Conservation (phyloP, 345 rosid genomes). For the Citrus sinensis region DNA sequence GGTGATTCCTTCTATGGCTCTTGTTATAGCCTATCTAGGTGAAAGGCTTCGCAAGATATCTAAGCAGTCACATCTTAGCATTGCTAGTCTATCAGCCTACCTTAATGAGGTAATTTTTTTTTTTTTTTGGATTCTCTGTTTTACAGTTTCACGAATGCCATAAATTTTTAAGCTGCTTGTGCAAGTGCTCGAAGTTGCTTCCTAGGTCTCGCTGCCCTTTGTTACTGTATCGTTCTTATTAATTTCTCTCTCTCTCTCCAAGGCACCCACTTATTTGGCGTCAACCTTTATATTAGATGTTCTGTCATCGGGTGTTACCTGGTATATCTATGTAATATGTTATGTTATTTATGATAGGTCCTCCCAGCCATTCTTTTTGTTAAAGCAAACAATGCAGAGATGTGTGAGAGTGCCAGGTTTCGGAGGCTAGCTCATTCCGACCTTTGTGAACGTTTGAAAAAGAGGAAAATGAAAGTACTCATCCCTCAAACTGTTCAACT, state of each 20-base stretch:
- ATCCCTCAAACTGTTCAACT: constrained; percentile 80
- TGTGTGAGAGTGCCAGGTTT: constrained; percentile 68
- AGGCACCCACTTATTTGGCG: not conserved
- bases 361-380: constrained; percentile 86
- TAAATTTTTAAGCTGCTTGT: not conserved
- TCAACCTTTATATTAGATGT: not conserved
- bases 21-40: constrained; percentile 70
- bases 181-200: not conserved
- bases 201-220: not conserved
- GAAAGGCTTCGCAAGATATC: constrained; percentile 75
- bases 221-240: not conserved
- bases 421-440: constrained; percentile 67
- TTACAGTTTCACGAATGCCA: not conserved
- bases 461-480: constrained; percentile 91
- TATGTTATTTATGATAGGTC: constrained; percentile 39
- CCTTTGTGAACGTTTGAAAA: constrained; percentile 51
- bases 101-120: constrained; percentile 66
- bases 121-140: not conserved
- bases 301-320: constrained; percentile 1
- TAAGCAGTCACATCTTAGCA: constrained; percentile 59
- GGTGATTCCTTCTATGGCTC: constrained; percentile 76
- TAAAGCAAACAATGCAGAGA: constrained; percentile 89
- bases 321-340: not conserved
- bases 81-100: constrained; percentile 73
- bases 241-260: not conserved